Evolutionary conservation across 495 filamentous ascomycete species (phyloP), one percentile per base, ranked within the genome.

Genomic region (Penicillium waksmanii): DNA sequence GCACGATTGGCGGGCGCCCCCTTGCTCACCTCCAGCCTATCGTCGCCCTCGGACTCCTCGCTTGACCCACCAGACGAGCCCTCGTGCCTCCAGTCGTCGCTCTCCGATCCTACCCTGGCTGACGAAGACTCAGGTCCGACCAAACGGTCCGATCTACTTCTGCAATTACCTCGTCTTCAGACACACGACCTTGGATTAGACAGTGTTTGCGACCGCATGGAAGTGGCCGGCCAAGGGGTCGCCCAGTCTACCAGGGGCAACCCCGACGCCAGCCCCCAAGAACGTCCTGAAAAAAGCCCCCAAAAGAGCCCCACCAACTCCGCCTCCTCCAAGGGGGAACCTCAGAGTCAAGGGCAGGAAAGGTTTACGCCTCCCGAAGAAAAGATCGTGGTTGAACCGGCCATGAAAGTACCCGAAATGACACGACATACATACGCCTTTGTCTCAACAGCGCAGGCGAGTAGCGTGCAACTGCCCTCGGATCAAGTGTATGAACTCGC

Each of bases 401-500:
- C 12, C 21, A 48, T 48, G 46, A 13, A 10, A 9, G 46, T 12
- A 7, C 57, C 46, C 48, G 64, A 58, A 55, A 71, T 65, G 42
- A 56, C 60, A 53, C 60, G 59, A 0, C 36, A 57, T 0, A 40
- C 55, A 2, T 46, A 57, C 7, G 57, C 67, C 0, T 55, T 66
- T 23, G 55, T 67, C 17, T 62, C 62, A 15, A 65, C 58, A 7
- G 58, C 56, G 9, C 62, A 67, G 56, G 66, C 66, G 9, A 69
- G 66, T 35, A 62, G 63, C 5, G 50, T 66, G 0, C 53, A 64
- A 4, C 48, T 63, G 2, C 64, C 56, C 12, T 44, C 72, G 0
- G 69, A 69, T 13, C 71, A 60, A 7, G 62, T 76, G 13, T 80
- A 72, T 61, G 80, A 77, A 55, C 74, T 76, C 7, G 75, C 65